phyloP scores from a whole-genome alignment of 208 protist genomes.

The Leptomonas pyrrhocoris region DNA sequence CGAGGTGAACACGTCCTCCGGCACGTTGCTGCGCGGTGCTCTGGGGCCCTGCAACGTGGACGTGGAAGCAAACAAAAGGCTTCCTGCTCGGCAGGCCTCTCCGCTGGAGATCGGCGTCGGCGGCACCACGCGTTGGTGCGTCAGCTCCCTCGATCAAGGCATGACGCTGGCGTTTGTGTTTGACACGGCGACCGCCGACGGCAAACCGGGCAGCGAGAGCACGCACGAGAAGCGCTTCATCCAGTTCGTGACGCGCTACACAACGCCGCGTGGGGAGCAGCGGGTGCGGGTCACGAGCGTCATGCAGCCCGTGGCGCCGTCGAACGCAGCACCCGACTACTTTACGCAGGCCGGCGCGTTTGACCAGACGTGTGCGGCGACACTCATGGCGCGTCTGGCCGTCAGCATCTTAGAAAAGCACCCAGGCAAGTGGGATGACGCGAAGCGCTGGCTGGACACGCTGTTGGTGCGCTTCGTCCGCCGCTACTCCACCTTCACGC shows the following conservation, averaged over 20 bases:
- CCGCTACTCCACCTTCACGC: conserved; percentile 93
- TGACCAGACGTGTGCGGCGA: conserved; percentile 95
- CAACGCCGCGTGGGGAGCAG: conserved; percentile 70
- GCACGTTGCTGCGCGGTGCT: conserved; percentile 72
- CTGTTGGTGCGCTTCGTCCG: conserved; percentile 97
- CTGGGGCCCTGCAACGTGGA: conserved; percentile 75
- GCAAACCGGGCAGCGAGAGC: conserved; percentile 4
- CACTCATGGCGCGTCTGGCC: conserved; percentile 77
- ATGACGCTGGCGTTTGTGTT: conserved; percentile 76
- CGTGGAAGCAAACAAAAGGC: conserved; percentile 44
- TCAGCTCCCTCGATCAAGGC: conserved; percentile 63
- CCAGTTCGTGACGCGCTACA: conserved; percentile 96
- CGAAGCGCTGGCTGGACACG: conserved; percentile 98
- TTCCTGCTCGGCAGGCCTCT: conserved; percentile 37
- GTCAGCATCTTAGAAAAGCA: conserved; percentile 72
- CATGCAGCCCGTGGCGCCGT: conserved; percentile 61
- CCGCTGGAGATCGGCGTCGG: conserved; percentile 64
- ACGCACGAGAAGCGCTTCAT: conserved; percentile 70
- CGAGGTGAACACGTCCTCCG: conserved; percentile 72
- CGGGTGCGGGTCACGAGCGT: conserved; percentile 92
- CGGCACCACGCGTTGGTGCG: conserved; percentile 69
- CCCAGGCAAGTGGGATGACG: conserved; percentile 85
- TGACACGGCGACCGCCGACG: conserved; percentile 72
- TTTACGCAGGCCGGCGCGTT: conserved; percentile 78
- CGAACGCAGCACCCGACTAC: conserved; percentile 44